A percentile compares a stretch with the other conserved stretches of the same genome.
Conservation (phyloP, 1,284 basidiomycete genomes). For the Singerocomus inundabilis region DNA sequence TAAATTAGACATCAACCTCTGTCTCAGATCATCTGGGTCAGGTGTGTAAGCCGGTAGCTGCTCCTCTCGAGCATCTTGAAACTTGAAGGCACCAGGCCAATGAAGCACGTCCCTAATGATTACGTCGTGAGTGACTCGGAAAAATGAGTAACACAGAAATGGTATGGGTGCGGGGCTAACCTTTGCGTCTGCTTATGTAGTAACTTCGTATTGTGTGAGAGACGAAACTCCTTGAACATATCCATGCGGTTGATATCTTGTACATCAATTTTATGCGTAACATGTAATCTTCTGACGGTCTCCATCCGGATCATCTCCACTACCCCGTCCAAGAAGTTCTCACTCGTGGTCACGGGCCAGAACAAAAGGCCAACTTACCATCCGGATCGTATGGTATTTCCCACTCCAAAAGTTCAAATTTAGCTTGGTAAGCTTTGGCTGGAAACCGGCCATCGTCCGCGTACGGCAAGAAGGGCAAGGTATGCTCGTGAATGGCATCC, state of each 20-base stretch:
- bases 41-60: constrained; percentile 19
- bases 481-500: constrained; percentile 40
- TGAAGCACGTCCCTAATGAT: constrained; percentile 26
- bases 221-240: constrained; percentile 20
- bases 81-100: constrained; percentile 25
- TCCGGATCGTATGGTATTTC: constrained; percentile 46
- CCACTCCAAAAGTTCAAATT: constrained; percentile 49
- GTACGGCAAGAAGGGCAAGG: constrained; percentile 51
- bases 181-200: constrained; percentile 35
- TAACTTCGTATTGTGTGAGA: constrained; percentile 27
- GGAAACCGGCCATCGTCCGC: constrained; percentile 52
- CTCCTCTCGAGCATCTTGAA: not conserved
- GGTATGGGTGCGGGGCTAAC: constrained; percentile 23
- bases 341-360: not conserved
- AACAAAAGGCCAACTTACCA: constrained; percentile 36
- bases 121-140: not conserved
- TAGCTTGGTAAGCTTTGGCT: constrained; percentile 32
- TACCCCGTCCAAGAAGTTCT: constrained; percentile 15
- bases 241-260: constrained; percentile 36
- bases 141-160: too few species aligned
- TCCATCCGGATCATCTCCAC: constrained; percentile 50
- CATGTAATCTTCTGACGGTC: constrained; percentile 40
- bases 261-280: constrained; percentile 31
- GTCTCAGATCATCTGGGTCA: constrained; percentile 24
- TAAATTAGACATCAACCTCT: constrained; percentile 36